phyloP scores from a whole-genome alignment of 768 basidiomycete genomes.

The Neoboletus subvelutipes region DNA sequence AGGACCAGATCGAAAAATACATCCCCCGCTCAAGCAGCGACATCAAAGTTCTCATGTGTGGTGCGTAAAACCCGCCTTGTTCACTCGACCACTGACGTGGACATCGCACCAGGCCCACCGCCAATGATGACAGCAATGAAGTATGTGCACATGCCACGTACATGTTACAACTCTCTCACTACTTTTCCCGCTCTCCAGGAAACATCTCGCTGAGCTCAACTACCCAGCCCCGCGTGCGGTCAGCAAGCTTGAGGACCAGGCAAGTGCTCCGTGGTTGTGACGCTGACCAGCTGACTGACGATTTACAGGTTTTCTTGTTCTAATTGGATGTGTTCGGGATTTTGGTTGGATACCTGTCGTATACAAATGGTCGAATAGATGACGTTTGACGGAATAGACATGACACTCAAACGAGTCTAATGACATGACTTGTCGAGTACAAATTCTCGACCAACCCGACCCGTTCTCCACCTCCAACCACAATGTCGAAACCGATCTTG shows the following conservation, averaged over 20 bases:
- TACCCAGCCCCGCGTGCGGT: constrained; percentile 87
- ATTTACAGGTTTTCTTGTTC: constrained; percentile 42
- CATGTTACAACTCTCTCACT: constrained; percentile 1
- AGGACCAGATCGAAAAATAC: constrained; percentile 83
- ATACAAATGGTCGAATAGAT: constrained; percentile 1
- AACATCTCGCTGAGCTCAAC: constrained; percentile 83
- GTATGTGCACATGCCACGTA: constrained; percentile 38
- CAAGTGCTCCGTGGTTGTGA: constrained; percentile 23
- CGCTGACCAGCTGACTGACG: constrained; percentile 13
- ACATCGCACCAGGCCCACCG: constrained; percentile 51
- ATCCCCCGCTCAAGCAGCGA: constrained; percentile 66
- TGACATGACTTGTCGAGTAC: not conserved
- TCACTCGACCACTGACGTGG: not conserved
- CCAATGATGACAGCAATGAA: constrained; percentile 82
- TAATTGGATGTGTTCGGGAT: constrained; percentile 16
- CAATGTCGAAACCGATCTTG: constrained; percentile 27
- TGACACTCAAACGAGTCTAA: not conserved
- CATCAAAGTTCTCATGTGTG: constrained; percentile 87
- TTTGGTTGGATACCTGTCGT: constrained; percentile 4
- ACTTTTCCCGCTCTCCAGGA: constrained; percentile 44
- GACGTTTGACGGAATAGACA: constrained; percentile 9
- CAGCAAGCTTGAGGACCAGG: constrained; percentile 92
- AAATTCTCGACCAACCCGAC: not conserved
- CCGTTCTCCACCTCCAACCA: not conserved
- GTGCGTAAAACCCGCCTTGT: constrained; percentile 42